Evolutionary conservation across 2,329 filamentous ascomycete genomes (phyloP).

Genomic region (Penicillium sp.): DNA sequence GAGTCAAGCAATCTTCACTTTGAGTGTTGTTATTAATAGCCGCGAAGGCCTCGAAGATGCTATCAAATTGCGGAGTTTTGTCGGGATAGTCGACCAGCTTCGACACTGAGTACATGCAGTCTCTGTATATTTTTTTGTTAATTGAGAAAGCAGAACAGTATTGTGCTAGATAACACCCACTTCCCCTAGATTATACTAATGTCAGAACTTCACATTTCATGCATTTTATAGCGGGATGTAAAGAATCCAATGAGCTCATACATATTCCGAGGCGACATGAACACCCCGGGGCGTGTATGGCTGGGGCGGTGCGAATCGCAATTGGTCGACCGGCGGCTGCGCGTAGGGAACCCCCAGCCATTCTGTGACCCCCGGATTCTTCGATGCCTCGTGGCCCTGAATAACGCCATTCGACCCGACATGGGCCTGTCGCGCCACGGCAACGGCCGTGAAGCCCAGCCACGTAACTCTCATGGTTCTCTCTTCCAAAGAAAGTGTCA

Average conservation of each 20-base stretch:
- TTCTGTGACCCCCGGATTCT: constrained; percentile 20
- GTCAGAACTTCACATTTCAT: not conserved
- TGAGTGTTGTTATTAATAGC: constrained; percentile 28
- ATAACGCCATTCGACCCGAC: constrained; percentile 19
- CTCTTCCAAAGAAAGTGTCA: not conserved
- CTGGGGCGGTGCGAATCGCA: constrained; percentile 28
- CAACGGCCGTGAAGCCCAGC: not conserved
- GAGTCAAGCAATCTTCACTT: constrained; percentile 36
- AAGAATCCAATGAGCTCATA: not conserved
- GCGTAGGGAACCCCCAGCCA: constrained; percentile 32
- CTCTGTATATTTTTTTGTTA: not conserved
- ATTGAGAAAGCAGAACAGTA: not conserved
- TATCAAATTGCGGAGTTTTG: constrained; percentile 20
- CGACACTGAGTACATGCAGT: constrained; percentile 5
- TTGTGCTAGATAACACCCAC: not conserved
- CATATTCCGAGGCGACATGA: not conserved
- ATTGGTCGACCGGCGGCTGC: constrained; percentile 23
- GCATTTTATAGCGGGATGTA: too few relatives aligned
- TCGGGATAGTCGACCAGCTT: constrained; percentile 19
- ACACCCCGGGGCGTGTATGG: constrained; percentile 6
- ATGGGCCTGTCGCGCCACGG: not conserved
- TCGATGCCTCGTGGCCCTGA: constrained; percentile 18
- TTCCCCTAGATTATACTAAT: not conserved
- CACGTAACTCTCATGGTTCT: not conserved
- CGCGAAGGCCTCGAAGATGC: constrained; percentile 25